These are phyloP conservation scores for Plantago major DNA, from an alignment of 257 asterid species.

Conservation along the genomic window DNA sequence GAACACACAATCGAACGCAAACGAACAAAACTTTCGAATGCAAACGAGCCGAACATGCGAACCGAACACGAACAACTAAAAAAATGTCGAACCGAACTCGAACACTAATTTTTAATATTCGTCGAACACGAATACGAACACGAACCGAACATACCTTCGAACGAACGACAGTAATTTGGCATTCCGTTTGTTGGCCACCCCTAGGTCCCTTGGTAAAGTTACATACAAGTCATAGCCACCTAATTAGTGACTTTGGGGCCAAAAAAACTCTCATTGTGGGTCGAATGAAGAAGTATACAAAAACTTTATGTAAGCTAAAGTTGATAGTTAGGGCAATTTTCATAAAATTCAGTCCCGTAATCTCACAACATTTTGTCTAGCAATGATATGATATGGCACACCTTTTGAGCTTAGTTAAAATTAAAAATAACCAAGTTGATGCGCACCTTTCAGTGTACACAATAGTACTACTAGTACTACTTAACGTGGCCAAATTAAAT, in stretches of 20 bases:
- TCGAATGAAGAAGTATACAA: background rate
- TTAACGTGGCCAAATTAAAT: too few relatives aligned
- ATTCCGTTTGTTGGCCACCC: too few relatives aligned
- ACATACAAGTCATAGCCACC: background rate
- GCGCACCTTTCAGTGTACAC: constrained; percentile 1
- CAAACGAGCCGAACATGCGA: too few relatives aligned
- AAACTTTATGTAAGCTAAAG: background rate
- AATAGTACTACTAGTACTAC: too few relatives aligned
- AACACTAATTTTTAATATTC: too few relatives aligned
- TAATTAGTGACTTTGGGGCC: background rate
- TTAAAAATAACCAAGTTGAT: constrained; percentile 14
- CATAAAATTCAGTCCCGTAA: constrained; percentile 42
- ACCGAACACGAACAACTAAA: too few relatives aligned
- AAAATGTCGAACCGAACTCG: too few relatives aligned
- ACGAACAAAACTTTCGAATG: too few relatives aligned
- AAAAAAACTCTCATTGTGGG: background rate
- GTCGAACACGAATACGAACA: too few relatives aligned
- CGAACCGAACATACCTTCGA: too few relatives aligned
- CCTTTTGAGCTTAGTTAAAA: constrained; percentile 30
- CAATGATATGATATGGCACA: constrained; percentile 26
- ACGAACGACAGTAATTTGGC: too few relatives aligned
- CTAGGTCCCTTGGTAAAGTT: background rate
- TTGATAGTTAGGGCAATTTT: constrained; percentile 16
- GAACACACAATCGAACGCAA: too few relatives aligned
- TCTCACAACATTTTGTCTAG: constrained; percentile 37